Conservation (phyloP, 129 eudicot species). For the Arctium minus region DNA sequence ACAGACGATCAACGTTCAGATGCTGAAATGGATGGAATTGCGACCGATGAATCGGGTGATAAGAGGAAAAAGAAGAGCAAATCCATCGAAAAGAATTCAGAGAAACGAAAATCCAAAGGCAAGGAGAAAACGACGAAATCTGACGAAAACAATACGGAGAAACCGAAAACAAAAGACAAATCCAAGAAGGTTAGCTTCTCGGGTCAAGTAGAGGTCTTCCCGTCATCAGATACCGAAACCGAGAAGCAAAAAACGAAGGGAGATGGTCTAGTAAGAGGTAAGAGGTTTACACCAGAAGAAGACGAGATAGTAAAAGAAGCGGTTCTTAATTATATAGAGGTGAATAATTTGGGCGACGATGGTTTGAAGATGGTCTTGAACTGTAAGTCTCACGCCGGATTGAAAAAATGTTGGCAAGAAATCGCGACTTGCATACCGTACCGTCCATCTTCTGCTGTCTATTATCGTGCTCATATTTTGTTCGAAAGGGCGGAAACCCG, state of each 20-base stretch:
- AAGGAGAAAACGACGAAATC: conserved; percentile 24
- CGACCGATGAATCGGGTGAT: background rate
- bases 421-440: conserved; percentile 55
- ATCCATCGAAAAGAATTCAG: background rate
- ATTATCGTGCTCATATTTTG: conserved; percentile 56
- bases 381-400: conserved; percentile 21
- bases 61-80: background rate
- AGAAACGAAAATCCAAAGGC: conserved; percentile 17
- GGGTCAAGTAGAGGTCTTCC: conserved; percentile 40
- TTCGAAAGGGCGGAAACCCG: conserved; percentile 37
- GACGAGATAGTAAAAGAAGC: conserved; percentile 51
- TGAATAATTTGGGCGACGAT: conserved; percentile 51
- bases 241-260: background rate
- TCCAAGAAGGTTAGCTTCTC: conserved; percentile 57
- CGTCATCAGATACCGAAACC: background rate
- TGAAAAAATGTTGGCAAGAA: conserved; percentile 68
- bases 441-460: conserved; percentile 37
- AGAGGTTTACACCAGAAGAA: conserved; percentile 68
- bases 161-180: conserved; percentile 32
- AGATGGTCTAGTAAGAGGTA: conserved; percentile 39
- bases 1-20: conserved; percentile 1
- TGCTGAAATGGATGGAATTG: background rate
- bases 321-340: conserved; percentile 41
- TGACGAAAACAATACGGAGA: conserved; percentile 7
- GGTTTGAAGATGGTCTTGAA: conserved; percentile 56